phyloP scores from a whole-genome alignment of 1,139 yeast genomes.

The Diutina pseudorugosa region DNA sequence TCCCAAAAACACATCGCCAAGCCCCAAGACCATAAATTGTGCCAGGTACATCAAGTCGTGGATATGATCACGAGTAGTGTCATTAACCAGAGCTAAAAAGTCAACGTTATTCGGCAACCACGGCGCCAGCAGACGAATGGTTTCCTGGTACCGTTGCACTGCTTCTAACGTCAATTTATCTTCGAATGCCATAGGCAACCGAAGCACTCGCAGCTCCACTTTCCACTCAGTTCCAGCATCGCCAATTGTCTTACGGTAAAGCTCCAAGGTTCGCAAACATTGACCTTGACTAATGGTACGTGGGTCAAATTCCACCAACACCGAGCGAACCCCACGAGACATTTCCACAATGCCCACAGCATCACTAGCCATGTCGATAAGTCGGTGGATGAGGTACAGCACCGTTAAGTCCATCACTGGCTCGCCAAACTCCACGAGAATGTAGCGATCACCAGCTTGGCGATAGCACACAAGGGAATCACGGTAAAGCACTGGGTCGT shows the following conservation, averaged over 20 bases:
- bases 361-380: constrained; percentile 57
- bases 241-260: constrained; percentile 55
- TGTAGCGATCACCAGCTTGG: constrained; percentile 93
- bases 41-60: constrained; percentile 80
- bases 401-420: constrained; percentile 75
- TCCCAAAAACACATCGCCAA: constrained; percentile 94
- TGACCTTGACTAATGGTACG: constrained; percentile 49
- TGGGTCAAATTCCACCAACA: constrained; percentile 63
- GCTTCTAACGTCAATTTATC: constrained; percentile 82
- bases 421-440: constrained; percentile 87
- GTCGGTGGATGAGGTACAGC: constrained; percentile 72
- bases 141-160: constrained; percentile 82
- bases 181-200: constrained; percentile 93
- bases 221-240: constrained; percentile 66
- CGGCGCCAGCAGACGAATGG: constrained; percentile 86
- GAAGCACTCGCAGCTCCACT: constrained; percentile 70
- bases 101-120: constrained; percentile 98
- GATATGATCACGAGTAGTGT: constrained; percentile 62
- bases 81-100: constrained; percentile 82
- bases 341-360: constrained; percentile 79
- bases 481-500: constrained; percentile 48
- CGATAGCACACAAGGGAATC: constrained; percentile 73
- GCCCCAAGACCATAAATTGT: constrained; percentile 80
- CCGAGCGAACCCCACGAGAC: constrained; percentile 96
- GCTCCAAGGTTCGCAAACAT: constrained; percentile 50